Evolutionary conservation across 495 filamentous ascomycete genomes (phyloP), one percentile per base, ranked within the genome.

Genomic region (Xylona heveae): DNA sequence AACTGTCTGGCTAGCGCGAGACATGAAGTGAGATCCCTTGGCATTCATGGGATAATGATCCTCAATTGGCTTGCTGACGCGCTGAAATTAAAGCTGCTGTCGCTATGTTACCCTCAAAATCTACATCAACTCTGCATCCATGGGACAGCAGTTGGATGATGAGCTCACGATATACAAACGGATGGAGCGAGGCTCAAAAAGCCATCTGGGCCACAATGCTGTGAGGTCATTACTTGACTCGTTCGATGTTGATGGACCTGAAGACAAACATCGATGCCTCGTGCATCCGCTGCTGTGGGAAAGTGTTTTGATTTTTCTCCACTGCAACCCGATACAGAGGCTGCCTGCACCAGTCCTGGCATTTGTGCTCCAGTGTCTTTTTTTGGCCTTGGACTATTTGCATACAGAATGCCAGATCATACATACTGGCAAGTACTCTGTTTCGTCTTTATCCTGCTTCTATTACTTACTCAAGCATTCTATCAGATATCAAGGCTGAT

Each of bases 261-360:
- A 45, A 23, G 59, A 59, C 5, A 42, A 41, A 25, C 58, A 64
- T 39, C 48, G 36, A 7, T 59, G 56, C 25, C 48, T 63, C 16
- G 50, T 62, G 1, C 49, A 59, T 24, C 44, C 52, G 20, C 59
- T 58, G 7, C 45, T 61, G 23, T 42, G 51, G 31, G 50, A 55
- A 28, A 57, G 39, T 13, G 33, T 55, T 10, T 19, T 36, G 24
- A 39, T 39, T 0, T 48, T 54, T 25, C 42, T 51, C 21, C 20
- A 33, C 25, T 36, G 49, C 15, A 53, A 51, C 31, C 47, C 50
- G 6, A 27, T 33, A 28, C 38, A 34, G 30, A 47, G 43, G 26
- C 42, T 54, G 12, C 47, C 38, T 28, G 19, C 20, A 3, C 15
- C 29, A 9, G 42, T 56, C 3, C 43, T 61, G 0, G 52, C 42